phyloP scores from a whole-genome alignment of 257 asterid species.

The Thymus quinquecostatus region DNA sequence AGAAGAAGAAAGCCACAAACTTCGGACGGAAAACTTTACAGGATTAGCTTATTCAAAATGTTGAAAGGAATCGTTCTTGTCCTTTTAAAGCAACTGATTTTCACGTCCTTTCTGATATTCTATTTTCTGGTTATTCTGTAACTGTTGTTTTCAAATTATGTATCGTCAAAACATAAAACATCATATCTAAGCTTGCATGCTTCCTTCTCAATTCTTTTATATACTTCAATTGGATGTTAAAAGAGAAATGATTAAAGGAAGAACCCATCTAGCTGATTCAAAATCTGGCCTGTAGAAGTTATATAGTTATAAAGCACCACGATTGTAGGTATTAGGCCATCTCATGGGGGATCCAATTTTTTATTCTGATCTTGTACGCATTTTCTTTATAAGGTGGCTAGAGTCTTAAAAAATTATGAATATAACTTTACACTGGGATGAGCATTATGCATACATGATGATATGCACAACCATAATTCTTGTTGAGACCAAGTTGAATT shows the following conservation, averaged over 20 bases:
- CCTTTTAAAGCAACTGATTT: slow-evolving; percentile 50
- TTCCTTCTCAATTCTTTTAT: slow-evolving; percentile 22
- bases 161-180: slow-evolving; percentile 52
- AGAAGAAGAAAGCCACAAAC: slow-evolving; percentile 20
- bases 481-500: slow-evolving; percentile 9
- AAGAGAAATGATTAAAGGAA: slow-evolving; percentile 56
- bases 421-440: slow-evolving; percentile 26
- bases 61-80: slow-evolving; percentile 42
- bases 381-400: slow-evolving; percentile 1
- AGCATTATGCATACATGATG: slow-evolving; percentile 20
- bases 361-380: background rate
- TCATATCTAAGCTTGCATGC: slow-evolving; percentile 36
- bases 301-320: slow-evolving; percentile 16
- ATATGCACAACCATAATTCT: slow-evolving; percentile 15
- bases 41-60: slow-evolving; percentile 30
- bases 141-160: slow-evolving; percentile 43
- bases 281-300: slow-evolving; percentile 37
- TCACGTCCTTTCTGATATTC: slow-evolving; percentile 34
- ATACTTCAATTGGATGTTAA: slow-evolving; percentile 24
- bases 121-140: background rate
- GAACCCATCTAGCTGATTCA: slow-evolving; percentile 48
- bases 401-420: background rate
- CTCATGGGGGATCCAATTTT: slow-evolving; percentile 30
- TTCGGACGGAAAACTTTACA: background rate
- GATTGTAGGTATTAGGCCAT: slow-evolving; percentile 26